Conservation (phyloP, 2,329 filamentous ascomycete genomes). For the Venturia nashicola region DNA sequence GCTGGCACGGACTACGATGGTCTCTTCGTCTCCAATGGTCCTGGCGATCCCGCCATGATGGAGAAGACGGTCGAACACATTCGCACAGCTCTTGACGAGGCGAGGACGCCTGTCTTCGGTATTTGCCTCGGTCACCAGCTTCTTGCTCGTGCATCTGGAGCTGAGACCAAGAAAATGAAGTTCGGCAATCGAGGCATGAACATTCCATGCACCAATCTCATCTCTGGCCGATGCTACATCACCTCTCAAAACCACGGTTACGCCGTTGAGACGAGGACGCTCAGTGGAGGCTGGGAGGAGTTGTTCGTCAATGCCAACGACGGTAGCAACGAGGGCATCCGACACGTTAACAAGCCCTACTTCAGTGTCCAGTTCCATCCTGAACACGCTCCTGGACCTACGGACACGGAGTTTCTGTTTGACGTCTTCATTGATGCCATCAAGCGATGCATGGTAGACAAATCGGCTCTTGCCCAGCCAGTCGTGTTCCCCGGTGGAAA, state of each 20-base stretch:
- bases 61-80: slow-evolving; percentile 71
- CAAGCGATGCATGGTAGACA: slow-evolving; percentile 54
- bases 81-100: slow-evolving; percentile 60
- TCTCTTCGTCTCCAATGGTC: slow-evolving; percentile 95
- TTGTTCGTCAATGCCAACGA: slow-evolving; percentile 98
- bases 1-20: slow-evolving; percentile 82
- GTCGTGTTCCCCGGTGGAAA: slow-evolving; percentile 83
- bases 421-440: slow-evolving; percentile 92
- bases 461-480: slow-evolving; percentile 54
- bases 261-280: slow-evolving; percentile 69
- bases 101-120: slow-evolving; percentile 79
- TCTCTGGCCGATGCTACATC: slow-evolving; percentile 95
- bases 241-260: slow-evolving; percentile 98
- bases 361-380: slow-evolving; percentile 99
- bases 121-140: slow-evolving; percentile 95
- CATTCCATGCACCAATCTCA: slow-evolving; percentile 91
- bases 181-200: slow-evolving; percentile 98
- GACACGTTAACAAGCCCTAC: slow-evolving; percentile 72
- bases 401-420: slow-evolving; percentile 93
- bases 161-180: slow-evolving; percentile 89
- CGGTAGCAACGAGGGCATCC: slow-evolving; percentile 94
- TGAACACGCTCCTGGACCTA: slow-evolving; percentile 87
- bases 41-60: slow-evolving; percentile 85
- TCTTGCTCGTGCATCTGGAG: slow-evolving; percentile 76
- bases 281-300: slow-evolving; percentile 76